These are phyloP conservation scores for Fermentozyma sake DNA, from an alignment of 1,139 yeast genomes.

Conservation along the genomic window DNA sequence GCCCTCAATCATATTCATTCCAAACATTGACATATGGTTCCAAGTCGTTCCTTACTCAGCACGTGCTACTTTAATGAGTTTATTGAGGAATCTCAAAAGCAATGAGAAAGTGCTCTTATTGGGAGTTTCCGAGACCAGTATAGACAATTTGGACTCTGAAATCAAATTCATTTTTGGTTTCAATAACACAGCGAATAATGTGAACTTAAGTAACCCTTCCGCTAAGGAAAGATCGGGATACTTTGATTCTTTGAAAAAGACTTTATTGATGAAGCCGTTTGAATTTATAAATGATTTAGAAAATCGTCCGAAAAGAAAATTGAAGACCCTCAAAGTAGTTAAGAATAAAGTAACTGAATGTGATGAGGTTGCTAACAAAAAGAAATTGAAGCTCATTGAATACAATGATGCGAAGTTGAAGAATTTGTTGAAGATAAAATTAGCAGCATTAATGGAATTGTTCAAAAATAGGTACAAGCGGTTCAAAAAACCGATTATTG, in stretches of 20 bases:
- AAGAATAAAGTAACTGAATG: slow-evolving; percentile 8
- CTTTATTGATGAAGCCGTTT: slow-evolving; percentile 64
- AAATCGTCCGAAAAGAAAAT: slow-evolving; percentile 47
- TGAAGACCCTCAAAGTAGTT: slow-evolving; percentile 32
- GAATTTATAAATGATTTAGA: slow-evolving; percentile 51
- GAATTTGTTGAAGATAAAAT: slow-evolving; percentile 76
- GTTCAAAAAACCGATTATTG: slow-evolving; percentile 86
- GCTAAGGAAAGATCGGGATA: slow-evolving; percentile 41
- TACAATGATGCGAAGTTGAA: slow-evolving; percentile 76
- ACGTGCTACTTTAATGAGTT: slow-evolving; percentile 64
- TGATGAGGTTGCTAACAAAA: slow-evolving; percentile 20
- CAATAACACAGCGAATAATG: slow-evolving; percentile 39
- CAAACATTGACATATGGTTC: slow-evolving; percentile 79
- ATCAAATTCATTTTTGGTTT: slow-evolving; percentile 52
- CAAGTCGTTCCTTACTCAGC: slow-evolving; percentile 65
- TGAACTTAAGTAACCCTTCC: slow-evolving; percentile 42
- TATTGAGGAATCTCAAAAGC: slow-evolving; percentile 65
- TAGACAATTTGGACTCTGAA: slow-evolving; percentile 30
- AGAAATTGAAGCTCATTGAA: slow-evolving; percentile 48
- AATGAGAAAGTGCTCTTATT: slow-evolving; percentile 74
- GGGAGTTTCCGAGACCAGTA: slow-evolving; percentile 61
- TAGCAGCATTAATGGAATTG: slow-evolving; percentile 85
- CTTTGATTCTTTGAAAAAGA: slow-evolving; percentile 52
- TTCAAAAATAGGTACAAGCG: slow-evolving; percentile 83
- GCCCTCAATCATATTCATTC: slow-evolving; percentile 82